A percentile compares a stretch with the other conserved stretches of the same genome.
phyloP scores from a whole-genome alignment of 768 basidiomycete species.

The Amanita jacksonii region DNA sequence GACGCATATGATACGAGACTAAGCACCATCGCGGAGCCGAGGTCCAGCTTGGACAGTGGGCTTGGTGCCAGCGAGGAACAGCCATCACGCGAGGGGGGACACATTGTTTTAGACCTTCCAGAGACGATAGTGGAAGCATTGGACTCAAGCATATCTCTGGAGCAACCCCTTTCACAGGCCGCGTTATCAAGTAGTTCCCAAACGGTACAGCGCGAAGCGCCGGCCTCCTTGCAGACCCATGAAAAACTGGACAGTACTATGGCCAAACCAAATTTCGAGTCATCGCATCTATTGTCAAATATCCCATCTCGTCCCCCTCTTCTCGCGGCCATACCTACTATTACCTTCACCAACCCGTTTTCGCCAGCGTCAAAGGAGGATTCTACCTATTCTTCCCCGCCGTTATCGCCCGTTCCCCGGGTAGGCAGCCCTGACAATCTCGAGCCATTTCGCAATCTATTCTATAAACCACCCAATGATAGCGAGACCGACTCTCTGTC shows the following conservation, averaged over 20 bases:
- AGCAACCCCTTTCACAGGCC: no score
- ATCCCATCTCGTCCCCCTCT: no score
- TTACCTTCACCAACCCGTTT: not conserved
- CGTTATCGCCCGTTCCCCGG: constrained; percentile 14
- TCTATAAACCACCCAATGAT: constrained; percentile 42
- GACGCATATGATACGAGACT: not conserved
- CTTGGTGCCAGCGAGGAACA: constrained; percentile 38
- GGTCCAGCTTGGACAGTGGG: constrained; percentile 31
- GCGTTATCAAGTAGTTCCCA: no score
- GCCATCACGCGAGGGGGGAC: not conserved
- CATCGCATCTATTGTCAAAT: no score
- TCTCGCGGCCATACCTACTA: no score
- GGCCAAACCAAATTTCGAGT: no score
- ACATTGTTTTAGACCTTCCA: no score
- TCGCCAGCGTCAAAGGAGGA: not conserved
- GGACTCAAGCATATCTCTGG: no score
- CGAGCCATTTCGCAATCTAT: constrained; percentile 66
- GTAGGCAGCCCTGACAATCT: constrained; percentile 56
- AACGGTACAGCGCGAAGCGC: no score
- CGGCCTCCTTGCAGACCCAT: no score
- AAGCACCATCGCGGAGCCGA: constrained; percentile 1
- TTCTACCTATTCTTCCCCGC: not conserved
- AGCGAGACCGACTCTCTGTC: constrained; percentile 18
- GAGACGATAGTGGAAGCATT: no score
- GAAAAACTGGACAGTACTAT: no score